Percentiles rank a stretch among this genome's conserved stretches.
These are phyloP conservation scores for Skeletonema costatum DNA, from an alignment of 108 stramenopile species.

Conservation along the genomic window DNA sequence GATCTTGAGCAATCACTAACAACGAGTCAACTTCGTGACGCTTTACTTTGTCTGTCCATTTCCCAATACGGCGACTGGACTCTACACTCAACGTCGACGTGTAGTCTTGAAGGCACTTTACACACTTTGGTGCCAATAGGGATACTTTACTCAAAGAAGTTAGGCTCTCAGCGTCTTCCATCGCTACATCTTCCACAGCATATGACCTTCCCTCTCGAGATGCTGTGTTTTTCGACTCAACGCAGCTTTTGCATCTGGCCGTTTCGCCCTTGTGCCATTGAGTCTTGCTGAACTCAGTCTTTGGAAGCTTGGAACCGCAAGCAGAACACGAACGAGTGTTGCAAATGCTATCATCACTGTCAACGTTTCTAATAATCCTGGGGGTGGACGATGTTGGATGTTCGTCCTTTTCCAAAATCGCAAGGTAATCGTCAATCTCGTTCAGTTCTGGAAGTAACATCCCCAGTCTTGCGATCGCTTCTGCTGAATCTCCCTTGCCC, in stretches of 20 bases:
- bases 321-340: neutral
- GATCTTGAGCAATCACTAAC: neutral
- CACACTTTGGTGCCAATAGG: neutral
- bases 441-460: constrained; percentile 30
- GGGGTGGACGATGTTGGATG: neutral
- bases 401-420: neutral
- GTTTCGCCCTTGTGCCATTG: neutral
- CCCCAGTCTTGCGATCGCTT: constrained; percentile 6
- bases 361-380: neutral
- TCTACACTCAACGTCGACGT: neutral
- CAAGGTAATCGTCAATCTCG: constrained; percentile 18
- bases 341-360: neutral
- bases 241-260: neutral
- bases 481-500: neutral
- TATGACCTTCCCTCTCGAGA: neutral
- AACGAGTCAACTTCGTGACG: neutral
- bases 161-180: neutral
- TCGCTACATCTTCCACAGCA: neutral
- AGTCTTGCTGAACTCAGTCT: neutral
- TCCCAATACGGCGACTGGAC: neutral
- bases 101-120: neutral
- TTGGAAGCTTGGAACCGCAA: neutral
- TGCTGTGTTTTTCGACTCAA: neutral
- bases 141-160: neutral
- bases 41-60: neutral